Evolutionary conservation across 2,329 filamentous ascomycete species (phyloP).

Genomic region (Apiospora saccharicola): DNA sequence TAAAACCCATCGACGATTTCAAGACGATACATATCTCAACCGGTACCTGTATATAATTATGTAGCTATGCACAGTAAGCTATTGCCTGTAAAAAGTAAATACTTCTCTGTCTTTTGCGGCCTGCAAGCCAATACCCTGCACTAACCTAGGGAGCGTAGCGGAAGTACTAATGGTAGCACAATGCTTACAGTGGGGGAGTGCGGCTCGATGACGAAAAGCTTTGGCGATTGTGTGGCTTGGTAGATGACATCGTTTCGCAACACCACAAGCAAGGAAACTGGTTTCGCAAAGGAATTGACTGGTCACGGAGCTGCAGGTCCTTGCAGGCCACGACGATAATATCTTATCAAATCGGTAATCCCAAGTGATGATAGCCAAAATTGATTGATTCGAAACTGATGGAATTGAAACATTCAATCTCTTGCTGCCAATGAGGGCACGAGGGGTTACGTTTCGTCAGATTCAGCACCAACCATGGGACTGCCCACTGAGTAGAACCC

Average conservation of each 20-base stretch:
- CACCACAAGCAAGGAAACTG: slow-evolving; percentile 6
- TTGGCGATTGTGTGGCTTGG: slow-evolving; percentile 1
- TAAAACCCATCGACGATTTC: not conserved
- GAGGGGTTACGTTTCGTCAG: not conserved
- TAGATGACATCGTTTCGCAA: slow-evolving; percentile 15
- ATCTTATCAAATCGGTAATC: not conserved
- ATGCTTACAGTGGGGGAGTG: not conserved
- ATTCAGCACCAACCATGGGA: not conserved
- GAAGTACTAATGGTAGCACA: not conserved
- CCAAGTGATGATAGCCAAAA: not conserved
- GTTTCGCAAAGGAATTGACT: slow-evolving; percentile 5
- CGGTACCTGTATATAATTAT: not conserved
- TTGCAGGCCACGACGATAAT: not conserved
- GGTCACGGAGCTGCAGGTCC: not conserved
- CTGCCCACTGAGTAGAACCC: not conserved
- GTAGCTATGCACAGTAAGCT: not conserved
- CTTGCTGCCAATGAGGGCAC: not conserved
- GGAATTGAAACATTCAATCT: not conserved
- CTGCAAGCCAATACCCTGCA: not conserved
- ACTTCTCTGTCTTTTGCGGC: not conserved
- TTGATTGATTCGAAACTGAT: not conserved
- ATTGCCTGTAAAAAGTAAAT: not conserved
- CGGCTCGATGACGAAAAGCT: slow-evolving; percentile 20
- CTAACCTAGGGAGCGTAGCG: not conserved
- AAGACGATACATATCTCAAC: not conserved